A percentile compares a stretch with the other conserved stretches of the same genome.
Evolutionary conservation across 202 grass and related monocot genomes (phyloP).

Genomic region (Hordeum pubiflorum): DNA sequence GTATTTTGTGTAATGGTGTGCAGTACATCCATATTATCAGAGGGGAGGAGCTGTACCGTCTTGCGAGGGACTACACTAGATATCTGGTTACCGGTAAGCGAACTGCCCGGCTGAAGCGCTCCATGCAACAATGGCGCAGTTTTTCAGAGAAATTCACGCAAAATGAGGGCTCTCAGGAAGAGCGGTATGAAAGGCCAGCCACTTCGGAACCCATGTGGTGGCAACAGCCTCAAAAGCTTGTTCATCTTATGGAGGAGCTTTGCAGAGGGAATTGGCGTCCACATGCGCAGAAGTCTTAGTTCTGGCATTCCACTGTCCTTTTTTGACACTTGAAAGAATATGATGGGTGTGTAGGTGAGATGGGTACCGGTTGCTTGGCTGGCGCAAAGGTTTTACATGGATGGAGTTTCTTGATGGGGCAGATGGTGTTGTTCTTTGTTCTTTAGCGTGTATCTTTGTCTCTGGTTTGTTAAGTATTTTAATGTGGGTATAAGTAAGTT

Average conservation of each 20-base stretch:
- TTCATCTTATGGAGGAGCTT: conserved; percentile 40
- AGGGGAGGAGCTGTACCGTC: conserved; percentile 54
- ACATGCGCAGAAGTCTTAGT: conserved; percentile 48
- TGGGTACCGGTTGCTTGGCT: conserved; percentile 10
- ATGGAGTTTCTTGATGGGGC: background rate
- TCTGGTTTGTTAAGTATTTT: conserved; percentile 17
- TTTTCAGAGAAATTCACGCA: conserved; percentile 35
- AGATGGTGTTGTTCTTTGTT: conserved; percentile 11
- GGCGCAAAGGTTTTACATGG: background rate
- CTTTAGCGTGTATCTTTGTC: background rate
- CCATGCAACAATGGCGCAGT: conserved; percentile 41
- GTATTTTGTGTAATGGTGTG: conserved; percentile 22
- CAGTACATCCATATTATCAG: conserved; percentile 72
- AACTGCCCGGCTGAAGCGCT: conserved; percentile 38
- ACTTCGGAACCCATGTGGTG: conserved; percentile 32
- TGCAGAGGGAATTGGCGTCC: conserved; percentile 44
- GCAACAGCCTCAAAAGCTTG: conserved; percentile 51
- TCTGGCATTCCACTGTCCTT: background rate
- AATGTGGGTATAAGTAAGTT: background rate
- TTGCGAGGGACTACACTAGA: conserved; percentile 57
- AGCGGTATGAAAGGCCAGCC: conserved; percentile 18
- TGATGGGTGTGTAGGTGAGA: background rate
- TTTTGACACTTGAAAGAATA: conserved; percentile 13
- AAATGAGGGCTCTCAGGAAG: conserved; percentile 32
- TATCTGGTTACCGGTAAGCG: conserved; percentile 54